A percentile compares a stretch with the other conserved stretches of the same genome.
Evolutionary conservation across 192 early-diverging fungal genomes (phyloP).

Genomic region (Coemansia biformis): DNA sequence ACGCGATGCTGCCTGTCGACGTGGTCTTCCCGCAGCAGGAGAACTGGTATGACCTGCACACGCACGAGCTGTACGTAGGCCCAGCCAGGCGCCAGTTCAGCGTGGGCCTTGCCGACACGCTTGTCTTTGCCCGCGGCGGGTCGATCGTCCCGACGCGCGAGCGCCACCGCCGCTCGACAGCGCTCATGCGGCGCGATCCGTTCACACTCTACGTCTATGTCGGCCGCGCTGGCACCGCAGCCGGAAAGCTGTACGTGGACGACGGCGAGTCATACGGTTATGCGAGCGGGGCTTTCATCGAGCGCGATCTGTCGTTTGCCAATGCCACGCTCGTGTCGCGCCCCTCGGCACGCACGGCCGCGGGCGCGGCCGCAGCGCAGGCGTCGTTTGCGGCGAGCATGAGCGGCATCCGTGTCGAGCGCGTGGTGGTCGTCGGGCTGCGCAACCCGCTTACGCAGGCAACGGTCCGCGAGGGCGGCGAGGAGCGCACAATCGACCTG

Average conservation of each 20-base stretch:
- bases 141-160: conserved; percentile 82
- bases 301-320: conserved; percentile 33
- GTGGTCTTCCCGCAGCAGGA: conserved; percentile 70
- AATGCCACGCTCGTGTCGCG: conserved; percentile 38
- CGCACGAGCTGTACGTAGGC: conserved; percentile 32
- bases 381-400: conserved; percentile 15
- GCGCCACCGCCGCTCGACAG: conserved; percentile 74
- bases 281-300: conserved; percentile 63
- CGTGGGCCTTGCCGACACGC: conserved; percentile 62
- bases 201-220: conserved; percentile 85
- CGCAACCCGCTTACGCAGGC: conserved; percentile 28
- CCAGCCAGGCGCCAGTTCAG: conserved; percentile 57
- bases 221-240: conserved; percentile 60
- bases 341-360: conserved; percentile 14
- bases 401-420: conserved; percentile 45
- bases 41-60: conserved; percentile 57
- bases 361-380: conserved; percentile 13
- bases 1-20: conserved; percentile 34
- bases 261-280: conserved; percentile 81
- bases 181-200: conserved; percentile 78
- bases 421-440: conserved; percentile 40
- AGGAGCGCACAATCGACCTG: conserved; percentile 24
- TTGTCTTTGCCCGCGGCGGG: conserved; percentile 86
- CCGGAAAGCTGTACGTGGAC: conserved; percentile 82
- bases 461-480: conserved; percentile 26